Conservation (phyloP, 768 basidiomycete species). For the Amanita polypyramis region DNA sequence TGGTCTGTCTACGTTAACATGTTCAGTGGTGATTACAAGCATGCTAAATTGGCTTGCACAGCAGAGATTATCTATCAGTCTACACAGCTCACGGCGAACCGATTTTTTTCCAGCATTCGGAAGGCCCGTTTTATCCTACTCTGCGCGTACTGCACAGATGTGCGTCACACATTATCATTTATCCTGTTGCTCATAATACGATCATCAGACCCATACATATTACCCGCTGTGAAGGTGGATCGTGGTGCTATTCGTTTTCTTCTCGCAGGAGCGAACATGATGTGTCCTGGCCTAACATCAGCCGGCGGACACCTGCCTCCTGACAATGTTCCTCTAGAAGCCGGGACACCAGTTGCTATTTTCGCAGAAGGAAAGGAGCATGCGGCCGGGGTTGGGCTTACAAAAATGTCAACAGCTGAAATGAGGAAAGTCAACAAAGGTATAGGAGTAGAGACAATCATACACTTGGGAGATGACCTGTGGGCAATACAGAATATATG, state of each 20-base stretch:
- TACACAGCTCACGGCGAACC: conserved; percentile 84
- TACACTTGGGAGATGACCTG: conserved; percentile 81
- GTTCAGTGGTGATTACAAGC: background rate
- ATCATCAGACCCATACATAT: conserved; percentile 72
- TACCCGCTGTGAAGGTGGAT: conserved; percentile 85
- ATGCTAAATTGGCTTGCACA: conserved; percentile 26
- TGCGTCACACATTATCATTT: conserved; percentile 24
- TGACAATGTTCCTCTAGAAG: conserved; percentile 51
- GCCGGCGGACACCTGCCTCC: conserved; percentile 83
- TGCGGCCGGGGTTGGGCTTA: conserved; percentile 78
- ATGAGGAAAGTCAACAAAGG: conserved; percentile 87
- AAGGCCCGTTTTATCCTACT: conserved; percentile 87
- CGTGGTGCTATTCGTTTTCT: conserved; percentile 97
- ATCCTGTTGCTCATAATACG: conserved; percentile 3
- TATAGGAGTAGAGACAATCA: conserved; percentile 79
- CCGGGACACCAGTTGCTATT: conserved; percentile 77
- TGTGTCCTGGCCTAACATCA: conserved; percentile 95
- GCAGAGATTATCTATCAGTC: conserved; percentile 92
- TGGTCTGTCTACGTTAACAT: conserved; percentile 66
- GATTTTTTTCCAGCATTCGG: conserved; percentile 92
- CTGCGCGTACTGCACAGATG: conserved; percentile 88
- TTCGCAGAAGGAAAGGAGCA: conserved; percentile 95
- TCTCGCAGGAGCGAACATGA: conserved; percentile 89
- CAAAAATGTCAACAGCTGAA: conserved; percentile 77
- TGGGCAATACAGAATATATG: conserved; percentile 64